These are phyloP conservation scores for Aspergillus caelatus DNA, from an alignment of 2,329 filamentous ascomycete genomes.

Conservation along the genomic window DNA sequence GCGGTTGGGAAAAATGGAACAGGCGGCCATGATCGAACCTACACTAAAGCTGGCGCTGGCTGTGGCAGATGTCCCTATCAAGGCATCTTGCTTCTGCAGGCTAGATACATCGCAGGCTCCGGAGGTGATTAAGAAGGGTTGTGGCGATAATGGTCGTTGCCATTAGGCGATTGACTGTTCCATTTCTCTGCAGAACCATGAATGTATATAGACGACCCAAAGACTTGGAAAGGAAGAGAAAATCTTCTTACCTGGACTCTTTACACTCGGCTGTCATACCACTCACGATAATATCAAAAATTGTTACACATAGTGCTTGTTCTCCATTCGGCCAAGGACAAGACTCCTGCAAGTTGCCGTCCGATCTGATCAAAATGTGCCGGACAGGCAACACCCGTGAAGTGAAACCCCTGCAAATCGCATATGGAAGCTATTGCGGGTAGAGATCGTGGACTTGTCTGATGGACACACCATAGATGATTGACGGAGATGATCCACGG, in stretches of 20 bases:
- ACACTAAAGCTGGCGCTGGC: slow-evolving; percentile 55
- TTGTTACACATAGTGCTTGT: neutral
- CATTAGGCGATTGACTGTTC: neutral
- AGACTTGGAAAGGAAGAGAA: neutral
- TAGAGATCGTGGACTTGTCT: neutral
- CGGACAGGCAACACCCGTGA: neutral
- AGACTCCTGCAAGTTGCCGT: neutral
- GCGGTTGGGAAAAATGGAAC: slow-evolving; percentile 48
- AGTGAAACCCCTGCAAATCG: neutral
- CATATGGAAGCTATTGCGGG: neutral
- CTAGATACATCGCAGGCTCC: slow-evolving; percentile 23
- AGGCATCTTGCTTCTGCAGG: slow-evolving; percentile 25
- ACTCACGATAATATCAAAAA: neutral
- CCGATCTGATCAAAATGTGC: neutral
- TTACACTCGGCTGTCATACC: neutral
- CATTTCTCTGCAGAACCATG: too few relatives aligned
- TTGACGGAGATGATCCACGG: neutral
- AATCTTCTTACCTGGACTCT: neutral
- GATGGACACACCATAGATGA: too few relatives aligned
- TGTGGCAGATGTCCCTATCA: slow-evolving; percentile 61
- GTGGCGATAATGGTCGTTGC: neutral
- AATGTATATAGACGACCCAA: too few relatives aligned
- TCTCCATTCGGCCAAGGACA: neutral
- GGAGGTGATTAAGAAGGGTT: neutral
- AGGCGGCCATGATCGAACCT: slow-evolving; percentile 49